Base-by-base conservation (phyloP, 140 eudicot species). In the Cichorium intybus region DNA sequence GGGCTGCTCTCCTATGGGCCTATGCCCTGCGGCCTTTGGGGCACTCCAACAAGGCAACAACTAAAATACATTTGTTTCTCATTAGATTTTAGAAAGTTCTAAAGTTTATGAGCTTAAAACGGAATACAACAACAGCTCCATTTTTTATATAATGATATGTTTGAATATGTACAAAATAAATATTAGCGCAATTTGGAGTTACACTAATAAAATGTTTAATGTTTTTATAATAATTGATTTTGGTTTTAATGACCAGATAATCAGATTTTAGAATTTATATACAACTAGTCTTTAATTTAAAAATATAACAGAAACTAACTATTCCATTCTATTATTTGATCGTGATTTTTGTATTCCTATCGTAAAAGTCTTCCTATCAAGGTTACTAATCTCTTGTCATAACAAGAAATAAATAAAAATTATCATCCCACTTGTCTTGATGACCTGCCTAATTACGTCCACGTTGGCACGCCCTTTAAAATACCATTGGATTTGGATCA, bases 371-470 rank as follows among this genome's bases (percentile, higher is more conserved):
- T 11, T 37, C 46, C 4, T 31, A 31, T 31, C 35, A 5, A 31
- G 7, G 7, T 31, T 8, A 31, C 35, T 31, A 31, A 31, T 31
- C 5, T 6, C 35, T 31, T 0, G 1, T 31, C 35, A 31, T 31
- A 31, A 31, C 5, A 5, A 31, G 6, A 35, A 35, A 35, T 35
- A 35, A 35, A 35, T 1, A 35, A 4, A 35, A 35, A 35, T 35
- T 35, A 14, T 14, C 24, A 77, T 71, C 69, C 77, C 47, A 78
- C 62, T 27, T 66, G 71, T 51, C 76, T 68, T 52, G 56, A 49
- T 54, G 75, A 56, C 53, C 17, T 47, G 71, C 68, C 71, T 48
- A 63, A 60, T 59, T 71, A 50, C 48, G 63, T 74, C 79, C 68
- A 47, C 34, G 62, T 46, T 60, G 56, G 56, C 75, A 75, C 34